A percentile compares a stretch with the other conserved stretches of the same genome.
These are phyloP conservation scores for Apiospora kogelbergensis DNA, from an alignment of 2,329 filamentous ascomycete species.

Conservation along the genomic window DNA sequence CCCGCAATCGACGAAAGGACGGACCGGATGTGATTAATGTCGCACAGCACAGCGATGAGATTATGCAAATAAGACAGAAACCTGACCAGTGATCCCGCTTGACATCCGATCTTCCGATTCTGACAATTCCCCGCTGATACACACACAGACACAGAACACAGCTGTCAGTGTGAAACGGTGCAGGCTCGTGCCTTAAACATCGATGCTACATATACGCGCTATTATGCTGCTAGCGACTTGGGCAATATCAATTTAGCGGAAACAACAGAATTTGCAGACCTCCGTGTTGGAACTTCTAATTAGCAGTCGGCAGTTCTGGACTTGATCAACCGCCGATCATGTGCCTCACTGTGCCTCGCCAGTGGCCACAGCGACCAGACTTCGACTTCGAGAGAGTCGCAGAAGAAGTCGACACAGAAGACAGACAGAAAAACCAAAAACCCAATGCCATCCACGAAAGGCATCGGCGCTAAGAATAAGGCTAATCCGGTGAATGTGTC, in stretches of 20 bases:
- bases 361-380: too few species aligned
- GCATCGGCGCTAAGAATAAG: slow-evolving; percentile 8
- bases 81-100: not conserved
- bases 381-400: not conserved
- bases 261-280: not conserved
- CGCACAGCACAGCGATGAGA: not conserved
- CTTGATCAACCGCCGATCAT: slow-evolving; percentile 6
- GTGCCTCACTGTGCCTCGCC: not conserved
- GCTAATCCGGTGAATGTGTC: not conserved
- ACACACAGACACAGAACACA: too few species aligned
- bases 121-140: not conserved
- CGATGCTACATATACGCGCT: not conserved
- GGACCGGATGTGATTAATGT: not conserved
- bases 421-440: not conserved
- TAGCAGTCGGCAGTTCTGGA: not conserved
- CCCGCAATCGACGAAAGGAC: not conserved
- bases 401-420: not conserved
- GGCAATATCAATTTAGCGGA: not conserved
- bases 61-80: not conserved
- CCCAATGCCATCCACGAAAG: not conserved
- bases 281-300: not conserved
- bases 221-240: not conserved
- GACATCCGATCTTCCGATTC: not conserved
- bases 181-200: not conserved
- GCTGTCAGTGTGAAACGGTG: not conserved